Percentiles rank a stretch among this genome's conserved stretches.
phyloP scores from a whole-genome alignment of 164 flowering plant species.

The Dillenia turbinata region DNA sequence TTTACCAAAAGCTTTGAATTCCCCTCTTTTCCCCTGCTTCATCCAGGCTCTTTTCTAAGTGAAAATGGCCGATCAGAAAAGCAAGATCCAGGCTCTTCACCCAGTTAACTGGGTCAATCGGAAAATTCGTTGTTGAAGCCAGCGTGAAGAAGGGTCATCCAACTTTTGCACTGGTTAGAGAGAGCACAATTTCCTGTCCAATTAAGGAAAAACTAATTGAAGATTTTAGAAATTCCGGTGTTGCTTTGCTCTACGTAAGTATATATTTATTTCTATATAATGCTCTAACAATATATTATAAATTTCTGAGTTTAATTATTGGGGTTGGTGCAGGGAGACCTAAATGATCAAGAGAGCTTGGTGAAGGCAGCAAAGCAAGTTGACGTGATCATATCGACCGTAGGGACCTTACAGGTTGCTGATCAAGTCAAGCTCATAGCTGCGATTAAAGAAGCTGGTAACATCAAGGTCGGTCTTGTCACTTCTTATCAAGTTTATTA shows the following conservation, averaged over 20 bases:
- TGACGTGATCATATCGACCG: constrained; percentile 42
- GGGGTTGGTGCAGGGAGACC: constrained; percentile 17
- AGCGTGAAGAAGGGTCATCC: constrained; percentile 37
- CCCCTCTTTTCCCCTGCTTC: no score
- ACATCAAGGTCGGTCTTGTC: constrained; percentile 20
- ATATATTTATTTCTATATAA: background rate
- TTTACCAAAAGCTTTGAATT: no score
- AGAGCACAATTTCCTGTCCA: constrained; percentile 26
- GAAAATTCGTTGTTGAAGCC: constrained; percentile 42
- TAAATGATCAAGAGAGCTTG: constrained; percentile 33
- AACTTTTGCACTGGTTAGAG: constrained; percentile 37
- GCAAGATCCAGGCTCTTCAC: no score
- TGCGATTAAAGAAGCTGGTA: constrained; percentile 37
- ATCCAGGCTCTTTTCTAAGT: no score
- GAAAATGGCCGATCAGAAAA: constrained; percentile 11
- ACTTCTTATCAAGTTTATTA: no score
- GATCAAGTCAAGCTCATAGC: constrained; percentile 31
- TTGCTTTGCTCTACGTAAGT: constrained; percentile 21
- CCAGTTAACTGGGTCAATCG: constrained; percentile 48
- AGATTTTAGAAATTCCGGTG: constrained; percentile 26
- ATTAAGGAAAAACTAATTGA: constrained; percentile 24
- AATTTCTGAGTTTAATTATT: no score
- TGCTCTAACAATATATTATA: no score
- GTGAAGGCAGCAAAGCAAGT: constrained; percentile 39
- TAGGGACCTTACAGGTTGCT: constrained; percentile 21